Conservation (phyloP, 805 yeast genomes). For the Candida suzukii region DNA sequence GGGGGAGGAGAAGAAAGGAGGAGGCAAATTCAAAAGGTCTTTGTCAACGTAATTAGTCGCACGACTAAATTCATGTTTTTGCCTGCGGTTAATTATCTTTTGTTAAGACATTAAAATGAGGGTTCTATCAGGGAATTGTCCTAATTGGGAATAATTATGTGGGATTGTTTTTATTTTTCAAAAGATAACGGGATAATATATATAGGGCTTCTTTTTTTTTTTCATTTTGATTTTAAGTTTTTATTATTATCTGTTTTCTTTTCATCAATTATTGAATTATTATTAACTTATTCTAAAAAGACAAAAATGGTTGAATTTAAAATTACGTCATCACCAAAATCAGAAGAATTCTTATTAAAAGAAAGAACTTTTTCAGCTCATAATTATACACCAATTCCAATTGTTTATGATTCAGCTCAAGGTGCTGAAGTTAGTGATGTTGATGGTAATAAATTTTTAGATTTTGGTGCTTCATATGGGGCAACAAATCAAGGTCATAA, state of each 20-base stretch:
- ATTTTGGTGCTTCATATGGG: conserved; percentile 21
- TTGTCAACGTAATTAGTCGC: too few relatives aligned
- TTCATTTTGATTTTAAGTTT: neutral
- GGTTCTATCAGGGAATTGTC: too few relatives aligned
- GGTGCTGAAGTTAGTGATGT: conserved; percentile 18
- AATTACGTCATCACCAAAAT: conserved; percentile 11
- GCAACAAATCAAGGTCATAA: conserved; percentile 23
- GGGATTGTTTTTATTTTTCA: too few relatives aligned
- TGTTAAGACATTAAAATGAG: too few relatives aligned
- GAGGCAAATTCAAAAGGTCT: too few relatives aligned
- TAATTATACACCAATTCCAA: conserved; percentile 22
- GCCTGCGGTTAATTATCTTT: too few relatives aligned
- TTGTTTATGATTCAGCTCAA: conserved; percentile 15
- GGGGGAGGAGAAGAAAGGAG: too few relatives aligned
- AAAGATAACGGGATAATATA: too few relatives aligned
- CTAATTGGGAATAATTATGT: too few relatives aligned
- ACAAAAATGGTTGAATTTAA: conserved; percentile 6
- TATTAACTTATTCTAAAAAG: neutral
- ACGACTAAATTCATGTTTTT: too few relatives aligned
- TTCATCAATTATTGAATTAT: neutral
- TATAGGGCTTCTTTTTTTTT: too few relatives aligned
- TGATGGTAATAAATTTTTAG: conserved; percentile 19
- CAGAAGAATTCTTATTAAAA: conserved; percentile 7
- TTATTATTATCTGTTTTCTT: neutral
- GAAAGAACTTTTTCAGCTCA: conserved; percentile 20